These are phyloP conservation scores for Saururus chinensis DNA, from an alignment of 164 flowering plant genomes.

Conservation along the genomic window DNA sequence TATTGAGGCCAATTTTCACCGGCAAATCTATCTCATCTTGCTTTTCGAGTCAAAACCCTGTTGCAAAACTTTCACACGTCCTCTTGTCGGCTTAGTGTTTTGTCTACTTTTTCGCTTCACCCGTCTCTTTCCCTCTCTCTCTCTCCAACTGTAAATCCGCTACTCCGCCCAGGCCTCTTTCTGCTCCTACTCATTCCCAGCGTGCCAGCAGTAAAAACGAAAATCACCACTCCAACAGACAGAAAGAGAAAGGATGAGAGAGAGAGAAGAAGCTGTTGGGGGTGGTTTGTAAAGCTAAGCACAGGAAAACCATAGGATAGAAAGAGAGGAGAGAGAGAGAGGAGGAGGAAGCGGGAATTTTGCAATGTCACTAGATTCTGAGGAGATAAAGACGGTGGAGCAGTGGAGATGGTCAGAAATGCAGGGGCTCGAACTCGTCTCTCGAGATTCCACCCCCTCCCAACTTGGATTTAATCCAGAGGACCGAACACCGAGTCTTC, in stretches of 20 bases:
- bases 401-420: slow-evolving; percentile 91
- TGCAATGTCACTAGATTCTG: slow-evolving; percentile 67
- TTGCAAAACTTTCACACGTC: slow-evolving; percentile 5
- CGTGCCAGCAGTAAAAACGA: background rate
- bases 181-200: background rate
- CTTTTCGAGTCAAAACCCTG: slow-evolving; percentile 2
- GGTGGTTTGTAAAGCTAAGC: background rate
- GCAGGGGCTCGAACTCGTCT: slow-evolving; percentile 56
- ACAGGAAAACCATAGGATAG: background rate
- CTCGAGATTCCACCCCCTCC: slow-evolving; percentile 3
- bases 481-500: background rate
- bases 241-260: background rate
- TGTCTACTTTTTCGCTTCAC: background rate
- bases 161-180: background rate
- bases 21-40: background rate
- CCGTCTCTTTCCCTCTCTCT: background rate
- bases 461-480: slow-evolving; percentile 2
- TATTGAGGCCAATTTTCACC: background rate
- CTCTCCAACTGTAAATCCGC: slow-evolving; percentile 3
- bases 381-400: slow-evolving; percentile 61
- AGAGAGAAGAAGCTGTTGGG: background rate
- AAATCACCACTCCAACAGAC: background rate
- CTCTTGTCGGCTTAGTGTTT: slow-evolving; percentile 6
- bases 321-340: background rate
- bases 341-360: slow-evolving; percentile 7